Evolutionary conservation across 371 early-diverging fungal genomes (phyloP), one percentile per base, ranked within the genome.

Genomic region (Lichtheimia corymbifera): DNA sequence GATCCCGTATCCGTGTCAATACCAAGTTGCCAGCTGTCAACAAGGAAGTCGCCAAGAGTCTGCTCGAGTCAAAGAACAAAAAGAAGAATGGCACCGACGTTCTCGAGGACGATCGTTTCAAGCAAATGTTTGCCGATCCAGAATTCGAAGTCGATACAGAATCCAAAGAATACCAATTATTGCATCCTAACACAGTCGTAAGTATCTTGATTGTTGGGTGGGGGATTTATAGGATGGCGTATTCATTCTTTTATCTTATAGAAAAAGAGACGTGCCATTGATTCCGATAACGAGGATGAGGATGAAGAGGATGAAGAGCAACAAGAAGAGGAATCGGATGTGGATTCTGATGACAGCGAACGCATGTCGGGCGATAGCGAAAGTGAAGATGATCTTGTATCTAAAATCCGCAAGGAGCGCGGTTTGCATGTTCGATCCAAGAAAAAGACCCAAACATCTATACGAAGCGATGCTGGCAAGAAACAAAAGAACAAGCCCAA

Each of bases 21-120:
- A 88, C 88, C 65, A 91, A 92, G 70, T 71, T 96, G 54, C 97
- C 97, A 50, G 91, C 93, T 74, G 93, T 98, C 74, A 97, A 98
- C 75, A 83, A 87, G 53, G 74, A 79, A 14, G 71, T 97, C 56
- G 98, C 97, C 35, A 80, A 84, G 66, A 86, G 92, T 63, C 68
- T 95, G 55, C 66, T 91, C 76, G 64, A 81, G 41, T 79, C 65
- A 55, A 80, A 70, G 43, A 69, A 69, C n/a, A 66, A 67, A 14
- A 77, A 76, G 63, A 82, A 81, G 53, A 81, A 79, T 59, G 66
- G 24, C 65, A 65, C 69, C 1, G 67, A 78, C 7, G 64, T 66
- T 13, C 74, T 90, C 28, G 76, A 93, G 56, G 97, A 98, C 75
- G 73, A 68, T 59, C 94, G 98, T 72, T 97, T 98, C 83, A 79